A percentile compares a stretch with the other conserved stretches of the same genome.
phyloP scores from a whole-genome alignment of 2,329 filamentous ascomycete genomes.

The Blumeriella jaapii region DNA sequence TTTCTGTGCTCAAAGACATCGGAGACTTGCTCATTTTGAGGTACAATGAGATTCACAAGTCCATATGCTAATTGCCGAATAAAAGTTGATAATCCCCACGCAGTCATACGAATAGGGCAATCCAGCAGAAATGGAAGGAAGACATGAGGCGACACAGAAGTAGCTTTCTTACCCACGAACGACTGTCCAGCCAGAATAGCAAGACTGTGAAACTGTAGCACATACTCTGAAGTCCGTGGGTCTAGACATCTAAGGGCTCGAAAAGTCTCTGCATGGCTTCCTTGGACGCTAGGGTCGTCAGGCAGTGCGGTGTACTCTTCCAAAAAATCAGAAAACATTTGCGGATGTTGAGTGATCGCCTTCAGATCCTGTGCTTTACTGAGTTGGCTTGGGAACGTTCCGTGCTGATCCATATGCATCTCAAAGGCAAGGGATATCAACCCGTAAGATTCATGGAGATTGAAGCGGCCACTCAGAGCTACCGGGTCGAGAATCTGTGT shows the following conservation, averaged over 20 bases:
- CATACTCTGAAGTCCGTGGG: constrained; percentile 38
- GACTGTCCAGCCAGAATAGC: constrained; percentile 17
- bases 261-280: not conserved
- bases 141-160: constrained; percentile 30
- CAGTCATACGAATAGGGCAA: constrained; percentile 40
- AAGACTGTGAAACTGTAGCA: constrained; percentile 31
- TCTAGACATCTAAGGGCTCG: constrained; percentile 29
- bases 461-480: constrained; percentile 34
- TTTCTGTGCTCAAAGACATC: constrained; percentile 24
- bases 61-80: constrained; percentile 45
- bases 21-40: constrained; percentile 13
- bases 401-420: constrained; percentile 19
- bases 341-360: constrained; percentile 11
- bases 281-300: not conserved
- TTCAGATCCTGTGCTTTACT: constrained; percentile 15
- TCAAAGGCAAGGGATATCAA: constrained; percentile 30
- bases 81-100: constrained; percentile 42
- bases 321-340: constrained; percentile 18
- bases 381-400: constrained; percentile 19
- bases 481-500: constrained; percentile 30
- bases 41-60: constrained; percentile 31
- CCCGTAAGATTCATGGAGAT: constrained; percentile 28
- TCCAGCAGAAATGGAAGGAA: constrained; percentile 57
- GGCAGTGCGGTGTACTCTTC: constrained; percentile 15
- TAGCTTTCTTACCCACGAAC: constrained; percentile 16